These are phyloP conservation scores for Amaranthus tricolor DNA, from an alignment of 179 eudicot species.

Conservation along the genomic window DNA sequence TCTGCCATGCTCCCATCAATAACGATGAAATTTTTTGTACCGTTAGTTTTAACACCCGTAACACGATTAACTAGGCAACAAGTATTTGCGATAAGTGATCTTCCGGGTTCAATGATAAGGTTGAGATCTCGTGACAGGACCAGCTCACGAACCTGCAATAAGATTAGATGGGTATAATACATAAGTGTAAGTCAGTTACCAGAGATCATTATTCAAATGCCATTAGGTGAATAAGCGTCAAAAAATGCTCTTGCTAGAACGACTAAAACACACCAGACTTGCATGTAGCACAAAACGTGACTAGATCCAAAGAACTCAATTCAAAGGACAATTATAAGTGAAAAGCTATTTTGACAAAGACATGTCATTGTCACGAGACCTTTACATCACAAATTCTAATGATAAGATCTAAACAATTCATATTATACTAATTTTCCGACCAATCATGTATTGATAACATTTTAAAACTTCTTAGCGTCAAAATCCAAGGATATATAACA, in stretches of 20 bases:
- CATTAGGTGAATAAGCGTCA: neutral
- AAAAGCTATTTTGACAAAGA: neutral
- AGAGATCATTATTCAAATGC: neutral
- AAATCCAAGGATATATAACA: neutral
- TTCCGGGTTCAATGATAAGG: slow-evolving; percentile 94
- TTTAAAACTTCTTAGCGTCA: neutral
- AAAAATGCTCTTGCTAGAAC: no score
- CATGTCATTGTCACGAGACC: neutral
- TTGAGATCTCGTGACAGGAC: slow-evolving; percentile 73
- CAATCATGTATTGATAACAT: neutral
- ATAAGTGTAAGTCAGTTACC: neutral
- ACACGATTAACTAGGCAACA: slow-evolving; percentile 94
- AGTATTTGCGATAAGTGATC: slow-evolving; percentile 88
- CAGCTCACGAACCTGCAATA: slow-evolving; percentile 71
- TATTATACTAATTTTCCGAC: neutral
- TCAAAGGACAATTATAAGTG: neutral
- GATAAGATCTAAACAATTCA: neutral
- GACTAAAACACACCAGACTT: no score
- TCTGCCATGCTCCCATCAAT: slow-evolving; percentile 99
- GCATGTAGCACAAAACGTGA: no score
- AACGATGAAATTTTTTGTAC: slow-evolving; percentile 81
- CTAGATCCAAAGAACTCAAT: neutral
- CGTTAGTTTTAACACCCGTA: slow-evolving; percentile 95
- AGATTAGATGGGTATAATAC: neutral
- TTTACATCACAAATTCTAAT: neutral